Percentiles rank a stretch among this genome's conserved stretches.
phyloP scores from a whole-genome alignment of 2,329 filamentous ascomycete genomes.

The Colletotrichum tabaci region DNA sequence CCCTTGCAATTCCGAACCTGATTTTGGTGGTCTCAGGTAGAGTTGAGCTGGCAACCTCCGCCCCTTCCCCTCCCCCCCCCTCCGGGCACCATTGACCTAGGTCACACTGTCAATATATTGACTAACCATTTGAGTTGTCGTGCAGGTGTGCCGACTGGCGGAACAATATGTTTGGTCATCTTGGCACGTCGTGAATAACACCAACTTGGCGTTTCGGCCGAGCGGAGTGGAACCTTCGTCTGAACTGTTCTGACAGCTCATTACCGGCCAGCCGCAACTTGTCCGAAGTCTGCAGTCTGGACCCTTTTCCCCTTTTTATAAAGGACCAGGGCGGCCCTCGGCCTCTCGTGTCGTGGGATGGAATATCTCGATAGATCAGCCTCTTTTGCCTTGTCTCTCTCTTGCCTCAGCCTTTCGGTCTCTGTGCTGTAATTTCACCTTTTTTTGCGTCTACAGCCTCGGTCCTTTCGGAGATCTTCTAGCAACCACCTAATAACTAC shows the following conservation, averaged over 20 bases:
- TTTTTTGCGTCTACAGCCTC: background rate
- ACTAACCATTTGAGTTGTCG: background rate
- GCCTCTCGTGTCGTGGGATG: background rate
- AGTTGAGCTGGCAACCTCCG: constrained; percentile 9
- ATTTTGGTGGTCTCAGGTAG: constrained; percentile 26
- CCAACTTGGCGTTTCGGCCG: constrained; percentile 27
- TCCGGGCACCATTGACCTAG: background rate
- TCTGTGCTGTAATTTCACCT: background rate
- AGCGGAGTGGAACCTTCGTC: constrained; percentile 28
- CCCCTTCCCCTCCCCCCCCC: background rate
- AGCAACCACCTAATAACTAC: background rate
- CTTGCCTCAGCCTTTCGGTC: background rate
- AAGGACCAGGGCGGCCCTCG: background rate
- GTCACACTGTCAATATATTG: constrained; percentile 20
- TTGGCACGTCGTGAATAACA: constrained; percentile 28
- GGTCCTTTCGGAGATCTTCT: background rate
- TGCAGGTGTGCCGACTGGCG: constrained; percentile 29
- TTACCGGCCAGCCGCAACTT: background rate
- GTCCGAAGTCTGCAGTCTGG: background rate
- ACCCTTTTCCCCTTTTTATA: background rate
- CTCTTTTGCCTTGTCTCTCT: background rate
- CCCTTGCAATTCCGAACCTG: background rate
- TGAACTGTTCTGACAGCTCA: background rate
- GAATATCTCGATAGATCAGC: background rate
- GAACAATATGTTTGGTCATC: constrained; percentile 25